phyloP scores from a whole-genome alignment of 2,329 filamentous ascomycete genomes.

The Talaromyces sp. region DNA sequence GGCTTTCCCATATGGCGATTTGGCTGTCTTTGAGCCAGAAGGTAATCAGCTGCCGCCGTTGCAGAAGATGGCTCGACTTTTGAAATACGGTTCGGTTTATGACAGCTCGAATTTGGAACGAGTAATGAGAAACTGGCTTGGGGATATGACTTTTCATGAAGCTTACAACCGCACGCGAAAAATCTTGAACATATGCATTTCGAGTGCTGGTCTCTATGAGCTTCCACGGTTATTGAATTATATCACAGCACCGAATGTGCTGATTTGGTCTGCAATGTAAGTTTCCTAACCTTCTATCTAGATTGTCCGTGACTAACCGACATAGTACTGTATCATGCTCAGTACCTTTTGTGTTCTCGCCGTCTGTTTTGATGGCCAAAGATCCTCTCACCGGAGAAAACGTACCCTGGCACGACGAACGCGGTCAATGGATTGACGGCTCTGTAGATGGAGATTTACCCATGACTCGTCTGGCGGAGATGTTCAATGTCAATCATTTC shows the following conservation, averaged over 20 bases:
- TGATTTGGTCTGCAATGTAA: slow-evolving; percentile 91
- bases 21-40: slow-evolving; percentile 73
- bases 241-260: slow-evolving; percentile 86
- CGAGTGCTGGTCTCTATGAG: slow-evolving; percentile 82
- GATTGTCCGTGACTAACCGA: neutral
- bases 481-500: slow-evolving; percentile 98
- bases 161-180: slow-evolving; percentile 91
- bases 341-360: slow-evolving; percentile 80
- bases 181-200: slow-evolving; percentile 92
- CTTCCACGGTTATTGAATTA: slow-evolving; percentile 86
- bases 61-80: slow-evolving; percentile 67
- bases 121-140: slow-evolving; percentile 77
- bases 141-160: slow-evolving; percentile 92
- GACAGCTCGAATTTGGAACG: slow-evolving; percentile 78
- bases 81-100: slow-evolving; percentile 81
- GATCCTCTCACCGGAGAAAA: slow-evolving; percentile 76
- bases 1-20: slow-evolving; percentile 73
- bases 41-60: slow-evolving; percentile 62
- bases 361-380: slow-evolving; percentile 77
- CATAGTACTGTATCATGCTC: slow-evolving; percentile 81
- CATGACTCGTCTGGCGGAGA: slow-evolving; percentile 83
- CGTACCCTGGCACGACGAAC: slow-evolving; percentile 79
- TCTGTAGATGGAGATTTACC: slow-evolving; percentile 93
- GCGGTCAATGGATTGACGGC: slow-evolving; percentile 87
- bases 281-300: slow-evolving; percentile 27